These are phyloP conservation scores for Neobulgaria alba DNA, from an alignment of 2,329 filamentous ascomycete species.

Conservation along the genomic window DNA sequence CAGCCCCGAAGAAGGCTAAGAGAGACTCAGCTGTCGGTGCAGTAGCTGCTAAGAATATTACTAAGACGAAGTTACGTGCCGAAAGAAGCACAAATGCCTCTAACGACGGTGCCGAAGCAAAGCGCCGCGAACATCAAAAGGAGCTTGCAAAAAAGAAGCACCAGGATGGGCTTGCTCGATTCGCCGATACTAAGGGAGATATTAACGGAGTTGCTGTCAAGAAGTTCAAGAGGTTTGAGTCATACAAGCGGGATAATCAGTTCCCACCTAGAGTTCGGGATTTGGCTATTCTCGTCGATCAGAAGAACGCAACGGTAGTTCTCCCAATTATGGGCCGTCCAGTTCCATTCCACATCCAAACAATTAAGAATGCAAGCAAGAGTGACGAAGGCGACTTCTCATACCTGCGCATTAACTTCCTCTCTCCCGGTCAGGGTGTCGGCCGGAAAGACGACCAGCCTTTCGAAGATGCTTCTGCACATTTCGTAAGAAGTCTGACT, in stretches of 20 bases:
- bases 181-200: constrained; percentile 74
- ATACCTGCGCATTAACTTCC: constrained; percentile 91
- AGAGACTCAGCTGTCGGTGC: constrained; percentile 75
- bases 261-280: constrained; percentile 77
- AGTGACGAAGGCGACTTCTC: constrained; percentile 93
- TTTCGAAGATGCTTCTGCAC: constrained; percentile 90
- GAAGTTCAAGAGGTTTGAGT: constrained; percentile 98
- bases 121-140: constrained; percentile 85
- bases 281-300: constrained; percentile 80
- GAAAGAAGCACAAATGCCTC: constrained; percentile 79
- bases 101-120: constrained; percentile 86
- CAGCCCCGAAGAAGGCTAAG: constrained; percentile 84
- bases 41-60: constrained; percentile 91
- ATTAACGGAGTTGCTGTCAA: constrained; percentile 89
- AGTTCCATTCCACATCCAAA: constrained; percentile 95
- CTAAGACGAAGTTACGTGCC: constrained; percentile 82
- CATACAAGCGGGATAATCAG: constrained; percentile 96
- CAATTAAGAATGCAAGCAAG: constrained; percentile 98
- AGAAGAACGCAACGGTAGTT: constrained; percentile 82
- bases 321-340: constrained; percentile 95
- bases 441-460: constrained; percentile 95
- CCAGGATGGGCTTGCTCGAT: constrained; percentile 75
- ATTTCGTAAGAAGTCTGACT: constrained; percentile 92
- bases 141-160: constrained; percentile 83
- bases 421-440: constrained; percentile 94